Conservation (phyloP, 2,329 filamentous ascomycete genomes). For the Pestalotiopsis sp. region DNA sequence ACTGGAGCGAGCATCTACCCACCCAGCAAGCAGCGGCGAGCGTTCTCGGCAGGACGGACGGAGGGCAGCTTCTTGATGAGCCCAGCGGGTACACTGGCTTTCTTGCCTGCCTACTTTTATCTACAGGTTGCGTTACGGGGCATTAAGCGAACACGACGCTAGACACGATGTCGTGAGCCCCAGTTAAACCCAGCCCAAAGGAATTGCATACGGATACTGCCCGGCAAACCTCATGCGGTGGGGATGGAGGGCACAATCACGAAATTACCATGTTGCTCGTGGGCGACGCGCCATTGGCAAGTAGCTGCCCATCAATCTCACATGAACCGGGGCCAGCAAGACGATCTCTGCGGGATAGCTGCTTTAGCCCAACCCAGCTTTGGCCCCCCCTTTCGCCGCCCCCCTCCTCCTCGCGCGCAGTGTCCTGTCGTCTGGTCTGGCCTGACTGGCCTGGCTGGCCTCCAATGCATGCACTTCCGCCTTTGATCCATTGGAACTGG, state of each 20-base stretch:
- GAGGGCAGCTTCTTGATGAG: neutral
- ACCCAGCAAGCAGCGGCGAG: neutral
- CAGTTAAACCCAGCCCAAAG: neutral
- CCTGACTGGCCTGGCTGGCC: neutral
- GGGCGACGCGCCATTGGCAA: neutral
- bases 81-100: neutral
- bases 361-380: neutral
- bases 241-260: neutral
- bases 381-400: neutral
- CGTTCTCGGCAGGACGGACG: neutral
- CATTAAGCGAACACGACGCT: neutral
- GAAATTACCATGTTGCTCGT: neutral
- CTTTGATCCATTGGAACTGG: neutral
- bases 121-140: neutral
- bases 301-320: neutral
- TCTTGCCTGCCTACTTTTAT: neutral
- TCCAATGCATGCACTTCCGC: neutral
- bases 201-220: neutral
- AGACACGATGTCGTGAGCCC: neutral
- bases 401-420: neutral
- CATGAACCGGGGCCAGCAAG: neutral
- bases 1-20: neutral
- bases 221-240: neutral
- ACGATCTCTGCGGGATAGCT: neutral
- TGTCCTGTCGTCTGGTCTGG: neutral